Evolutionary conservation across 192 early-diverging fungal species (phyloP), one percentile per base, ranked within the genome.

Genomic region (Funneliformis geosporum): DNA sequence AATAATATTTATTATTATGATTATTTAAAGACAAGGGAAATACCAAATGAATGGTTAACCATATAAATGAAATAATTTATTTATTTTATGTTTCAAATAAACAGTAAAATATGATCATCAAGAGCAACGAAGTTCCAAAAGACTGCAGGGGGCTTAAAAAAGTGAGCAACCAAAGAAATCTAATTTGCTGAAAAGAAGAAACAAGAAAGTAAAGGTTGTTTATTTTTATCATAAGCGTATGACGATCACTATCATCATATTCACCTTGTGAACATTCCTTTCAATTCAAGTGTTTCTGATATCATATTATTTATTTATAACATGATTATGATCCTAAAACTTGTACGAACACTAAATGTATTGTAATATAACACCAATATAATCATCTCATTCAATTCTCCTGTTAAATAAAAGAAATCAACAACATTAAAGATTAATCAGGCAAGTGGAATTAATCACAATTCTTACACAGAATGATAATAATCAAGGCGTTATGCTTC

Each of bases 341-440:
- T 5, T 18, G 50, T 18, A 18, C 33, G 50, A 55, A 18, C 18
- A 55, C 50, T 18, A 55, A 55, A 55, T 55, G 50, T 55, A 55
- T 55, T 18, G 50, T 21, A 55, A 55, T 55, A 55, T 55, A 55
- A 55, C 50, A 55, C 50, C 50, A 55, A 55, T 55, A 55, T 55
- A 55, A 55, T 55, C 33, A 33, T 55, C 50, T 55, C 50, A 55
- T 55, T 55, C 50, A 18, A 18, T 55, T 55, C 50, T 55, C 50
- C 50, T 55, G 50, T 55, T 55, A 18, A 55, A 55, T 55, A 55
- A 18, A 55, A 69, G 39, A 39, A 69, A 69, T 69, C 67, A 65
- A 33, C 9, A 8, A 38, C 67, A 69, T 69, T 69, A 40, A 69
- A 40, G 67, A 69, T 69, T 69, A 69, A 43, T 69, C 67, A 43